These are phyloP conservation scores for Puccinia hordei DNA, from an alignment of 1,284 basidiomycete genomes.

Conservation along the genomic window DNA sequence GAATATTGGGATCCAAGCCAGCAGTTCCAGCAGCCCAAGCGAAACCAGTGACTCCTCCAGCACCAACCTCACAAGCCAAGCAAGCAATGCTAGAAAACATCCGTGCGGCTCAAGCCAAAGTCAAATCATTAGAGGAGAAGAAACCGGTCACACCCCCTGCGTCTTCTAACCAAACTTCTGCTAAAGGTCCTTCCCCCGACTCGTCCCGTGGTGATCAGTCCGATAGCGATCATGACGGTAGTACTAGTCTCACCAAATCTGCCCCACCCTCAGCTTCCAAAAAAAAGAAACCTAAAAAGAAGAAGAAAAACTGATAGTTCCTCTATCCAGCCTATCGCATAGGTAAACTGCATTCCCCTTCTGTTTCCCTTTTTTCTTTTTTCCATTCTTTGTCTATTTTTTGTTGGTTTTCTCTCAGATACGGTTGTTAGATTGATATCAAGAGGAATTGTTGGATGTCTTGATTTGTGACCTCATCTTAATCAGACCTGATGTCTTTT, in stretches of 20 bases:
- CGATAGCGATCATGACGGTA: constrained; percentile 1
- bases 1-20: constrained; percentile 24
- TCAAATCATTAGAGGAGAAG: constrained; percentile 10
- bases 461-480: not conserved
- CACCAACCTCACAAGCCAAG: constrained; percentile 37
- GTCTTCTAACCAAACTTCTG: not conserved
- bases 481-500: not conserved
- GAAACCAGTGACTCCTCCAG: not conserved
- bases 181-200: constrained; percentile 9
- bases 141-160: not conserved
- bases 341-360: not conserved
- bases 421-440: too few species aligned
- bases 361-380: not conserved
- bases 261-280: constrained; percentile 24
- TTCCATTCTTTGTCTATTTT: not conserved
- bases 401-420: not conserved
- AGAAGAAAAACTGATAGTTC: constrained; percentile 43
- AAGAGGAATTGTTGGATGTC: not conserved
- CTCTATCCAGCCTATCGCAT: not conserved
- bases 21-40: constrained; percentile 34
- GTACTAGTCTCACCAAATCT: not conserved
- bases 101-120: constrained; percentile 46
- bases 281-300: constrained; percentile 48
- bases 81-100: constrained; percentile 43
- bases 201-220: not conserved